phyloP scores from a whole-genome alignment of 2,329 filamentous ascomycete species.

The Microcyclospora pomicola region DNA sequence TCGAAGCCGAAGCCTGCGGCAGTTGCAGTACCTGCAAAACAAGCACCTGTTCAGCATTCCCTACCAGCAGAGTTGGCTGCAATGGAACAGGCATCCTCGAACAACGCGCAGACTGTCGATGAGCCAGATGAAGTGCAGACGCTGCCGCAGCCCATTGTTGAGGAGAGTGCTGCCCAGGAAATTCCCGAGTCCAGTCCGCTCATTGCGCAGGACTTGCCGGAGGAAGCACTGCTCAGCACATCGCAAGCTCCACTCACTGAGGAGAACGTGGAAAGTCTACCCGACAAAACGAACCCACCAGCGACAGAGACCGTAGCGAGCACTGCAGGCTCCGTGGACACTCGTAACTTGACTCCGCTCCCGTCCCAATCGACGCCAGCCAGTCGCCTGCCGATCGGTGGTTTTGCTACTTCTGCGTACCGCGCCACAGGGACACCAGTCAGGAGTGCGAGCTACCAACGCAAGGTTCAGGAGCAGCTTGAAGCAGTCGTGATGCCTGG shows the following conservation, averaged over 20 bases:
- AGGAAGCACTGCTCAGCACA: conserved; percentile 39
- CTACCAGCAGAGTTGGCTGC: conserved; percentile 18
- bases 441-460: conserved; percentile 67
- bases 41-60: conserved; percentile 13
- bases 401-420: conserved; percentile 65
- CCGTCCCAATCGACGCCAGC: conserved; percentile 43
- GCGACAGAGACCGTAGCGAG: conserved; percentile 75
- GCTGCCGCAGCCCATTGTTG: conserved; percentile 4
- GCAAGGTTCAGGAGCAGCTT: conserved; percentile 83
- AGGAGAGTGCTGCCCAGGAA: conserved; percentile 16
- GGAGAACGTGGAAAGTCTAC: conserved; percentile 82
- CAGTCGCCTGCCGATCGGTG: conserved; percentile 50
- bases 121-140: conserved; percentile 11
- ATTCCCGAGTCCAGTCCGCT: conserved; percentile 8
- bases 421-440: conserved; percentile 55
- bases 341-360: conserved; percentile 53
- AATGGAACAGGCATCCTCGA: conserved; percentile 8
- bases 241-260: conserved; percentile 76
- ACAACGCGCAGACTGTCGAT: conserved; percentile 3
- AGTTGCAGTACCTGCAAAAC: conserved; percentile 28
- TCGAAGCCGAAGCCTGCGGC: conserved; percentile 35
- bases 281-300: conserved; percentile 63
- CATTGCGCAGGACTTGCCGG: conserved; percentile 4
- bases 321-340: conserved; percentile 78
- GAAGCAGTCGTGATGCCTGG: conserved; percentile 97